phyloP scores from a whole-genome alignment of 208 protist species.

The Dictyostelium gargantuum region DNA sequence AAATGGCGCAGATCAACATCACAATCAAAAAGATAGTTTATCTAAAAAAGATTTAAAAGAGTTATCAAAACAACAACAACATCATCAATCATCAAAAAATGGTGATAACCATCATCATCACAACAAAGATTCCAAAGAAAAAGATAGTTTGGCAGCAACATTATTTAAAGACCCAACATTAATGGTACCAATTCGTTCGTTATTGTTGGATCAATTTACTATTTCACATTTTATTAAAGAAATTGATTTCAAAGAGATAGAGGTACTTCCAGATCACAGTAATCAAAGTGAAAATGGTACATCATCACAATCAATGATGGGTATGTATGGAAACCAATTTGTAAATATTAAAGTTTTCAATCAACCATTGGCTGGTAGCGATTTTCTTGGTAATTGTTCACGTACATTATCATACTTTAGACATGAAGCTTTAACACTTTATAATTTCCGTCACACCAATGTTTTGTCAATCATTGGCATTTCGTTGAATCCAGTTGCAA shows the following conservation, averaged over 20 bases:
- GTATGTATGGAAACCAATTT: neutral
- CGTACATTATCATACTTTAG: neutral
- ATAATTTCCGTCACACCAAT: constrained; percentile 6
- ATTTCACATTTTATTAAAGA: neutral
- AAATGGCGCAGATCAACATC: neutral
- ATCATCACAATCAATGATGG: constrained; percentile 5
- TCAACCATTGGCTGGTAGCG: neutral
- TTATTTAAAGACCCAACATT: neutral
- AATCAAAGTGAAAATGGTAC: neutral
- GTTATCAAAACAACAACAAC: neutral
- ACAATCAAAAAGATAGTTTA: neutral
- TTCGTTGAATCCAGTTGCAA: constrained; percentile 18
- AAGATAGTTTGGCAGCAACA: neutral
- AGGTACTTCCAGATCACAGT: neutral
- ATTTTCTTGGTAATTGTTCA: neutral
- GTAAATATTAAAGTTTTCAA: constrained; percentile 56
- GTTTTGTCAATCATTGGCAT: constrained; percentile 35
- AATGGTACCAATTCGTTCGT: neutral
- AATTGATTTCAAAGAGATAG: constrained; percentile 43
- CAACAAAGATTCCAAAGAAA: too few relatives aligned
- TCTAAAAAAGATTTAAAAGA: constrained; percentile 3
- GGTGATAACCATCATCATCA: neutral
- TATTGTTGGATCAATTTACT: neutral
- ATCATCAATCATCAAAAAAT: neutral
- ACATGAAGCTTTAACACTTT: constrained; percentile 30